Base-by-base conservation (phyloP, 2,329 filamentous ascomycete species). In the Fusarium circinatum region DNA sequence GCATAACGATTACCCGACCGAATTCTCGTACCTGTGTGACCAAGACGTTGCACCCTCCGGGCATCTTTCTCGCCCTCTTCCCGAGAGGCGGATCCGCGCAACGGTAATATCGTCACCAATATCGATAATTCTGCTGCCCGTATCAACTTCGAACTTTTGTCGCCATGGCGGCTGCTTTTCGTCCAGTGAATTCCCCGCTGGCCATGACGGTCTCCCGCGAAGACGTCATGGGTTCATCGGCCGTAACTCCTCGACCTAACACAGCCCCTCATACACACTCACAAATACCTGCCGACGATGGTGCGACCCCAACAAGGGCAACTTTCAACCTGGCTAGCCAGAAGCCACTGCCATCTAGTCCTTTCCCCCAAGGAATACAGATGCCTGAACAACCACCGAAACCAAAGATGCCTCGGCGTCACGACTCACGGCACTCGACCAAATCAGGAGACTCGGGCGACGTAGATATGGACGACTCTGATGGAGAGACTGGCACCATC, bases 381-480 rank as follows among this genome's bases (percentile, higher is more conserved):
- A 82, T 86, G 30, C 85, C 84, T 70, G 85, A 86, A 34, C 74
- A 78, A 41, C 30, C 74, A n/a, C 79, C 85, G 75, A 81, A 86
- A 78, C 78, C 87, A 74, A 83, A 82, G 82, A 78, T 75, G 39
- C 76, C 78, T 8, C 73, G 68, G 30, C 76, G 78, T 68, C 88
- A 87, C 62, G 86, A 89, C 71, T 92, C 92, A 26, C 88, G 92
- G 71, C 85, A 86, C 62, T 90, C 92, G 15, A 85, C 85, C 70
- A 89, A 89, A 71, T 91, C 91, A n/a, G 82, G 77, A 62, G 88
- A 89, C 42, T 90, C 90, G 7, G 88, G 91, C 68, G 94, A 97
- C 76, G 86, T 94, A 30, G 92, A 94, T 68, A 94, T 95, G 88
- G 92, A 92, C 44, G 91, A 93, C 24, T 92, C 92, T 17, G 93